Conservation (phyloP, 257 asterid species). For the Eustoma russellianum region DNA sequence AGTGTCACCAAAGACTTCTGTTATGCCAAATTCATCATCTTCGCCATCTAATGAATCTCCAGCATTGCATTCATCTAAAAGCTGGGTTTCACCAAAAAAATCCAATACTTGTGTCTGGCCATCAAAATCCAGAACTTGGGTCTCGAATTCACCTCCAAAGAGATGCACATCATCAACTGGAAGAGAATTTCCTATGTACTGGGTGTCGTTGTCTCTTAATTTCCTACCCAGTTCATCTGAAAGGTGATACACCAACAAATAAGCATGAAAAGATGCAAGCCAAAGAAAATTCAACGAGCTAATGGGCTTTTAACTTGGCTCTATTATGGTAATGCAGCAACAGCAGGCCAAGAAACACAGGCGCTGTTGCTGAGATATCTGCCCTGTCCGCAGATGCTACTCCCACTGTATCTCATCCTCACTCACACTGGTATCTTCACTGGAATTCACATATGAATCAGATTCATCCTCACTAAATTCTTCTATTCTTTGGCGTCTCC, state of each 20-base stretch:
- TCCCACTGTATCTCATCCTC: constrained; percentile 64
- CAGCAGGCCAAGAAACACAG: no score
- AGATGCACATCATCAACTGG: constrained; percentile 37
- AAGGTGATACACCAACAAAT: neutral
- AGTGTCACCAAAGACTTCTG: constrained; percentile 37
- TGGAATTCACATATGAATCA: constrained; percentile 49
- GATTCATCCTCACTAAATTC: constrained; percentile 69
- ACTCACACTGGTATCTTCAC: constrained; percentile 54
- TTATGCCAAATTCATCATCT: constrained; percentile 24
- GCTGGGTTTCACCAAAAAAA: constrained; percentile 49
- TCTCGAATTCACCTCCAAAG: constrained; percentile 45
- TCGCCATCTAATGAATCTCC: constrained; percentile 29
- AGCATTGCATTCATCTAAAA: constrained; percentile 22
- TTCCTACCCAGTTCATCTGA: constrained; percentile 21
- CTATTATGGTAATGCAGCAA: no score
- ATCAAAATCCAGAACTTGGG: constrained; percentile 18
- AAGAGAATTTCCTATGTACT: constrained; percentile 17
- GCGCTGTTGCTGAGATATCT: no score
- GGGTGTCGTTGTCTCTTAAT: constrained; percentile 16
- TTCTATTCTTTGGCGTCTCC: constrained; percentile 58
- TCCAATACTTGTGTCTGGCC: constrained; percentile 11
- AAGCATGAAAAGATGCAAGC: neutral
- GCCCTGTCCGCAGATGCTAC: constrained; percentile 41
- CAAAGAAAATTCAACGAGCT: neutral
- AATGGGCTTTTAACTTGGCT: no score